Conservation (phyloP, 257 asterid species). For the Vinca minor region DNA sequence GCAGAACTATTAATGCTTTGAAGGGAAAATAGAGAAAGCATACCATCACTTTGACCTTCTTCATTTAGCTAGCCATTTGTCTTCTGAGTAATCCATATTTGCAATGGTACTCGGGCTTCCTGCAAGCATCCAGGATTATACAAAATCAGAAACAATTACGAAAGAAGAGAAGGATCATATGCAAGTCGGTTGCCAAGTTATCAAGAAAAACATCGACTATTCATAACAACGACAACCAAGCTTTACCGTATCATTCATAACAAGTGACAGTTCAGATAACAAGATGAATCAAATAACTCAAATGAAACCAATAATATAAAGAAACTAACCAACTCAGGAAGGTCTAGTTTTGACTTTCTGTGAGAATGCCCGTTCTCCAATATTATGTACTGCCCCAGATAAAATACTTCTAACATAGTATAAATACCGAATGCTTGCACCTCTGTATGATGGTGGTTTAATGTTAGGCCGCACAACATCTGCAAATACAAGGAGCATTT, state of each 20-base stretch:
- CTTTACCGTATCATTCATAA: background rate
- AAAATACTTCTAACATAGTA: constrained; percentile 51
- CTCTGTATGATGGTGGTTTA: constrained; percentile 82
- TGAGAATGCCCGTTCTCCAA: constrained; percentile 51
- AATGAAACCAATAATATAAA: constrained; percentile 8
- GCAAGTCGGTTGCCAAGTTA: background rate
- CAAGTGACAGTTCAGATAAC: constrained; percentile 1
- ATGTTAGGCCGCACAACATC: constrained; percentile 67
- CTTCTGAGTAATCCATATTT: constrained; percentile 88
- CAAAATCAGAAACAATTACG: constrained; percentile 7
- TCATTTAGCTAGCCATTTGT: constrained; percentile 62
- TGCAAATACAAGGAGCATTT: constrained; percentile 29
- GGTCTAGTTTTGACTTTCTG: constrained; percentile 45
- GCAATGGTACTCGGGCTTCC: constrained; percentile 84
- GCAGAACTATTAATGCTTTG: background rate
- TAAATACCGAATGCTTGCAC: constrained; percentile 78
- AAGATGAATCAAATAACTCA: constrained; percentile 3
- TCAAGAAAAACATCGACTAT: background rate
- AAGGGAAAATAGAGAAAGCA: constrained; percentile 13
- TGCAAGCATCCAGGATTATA: constrained; percentile 25
- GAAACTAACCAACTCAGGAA: constrained; percentile 60
- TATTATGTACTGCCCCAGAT: constrained; percentile 50
- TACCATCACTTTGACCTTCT: constrained; percentile 60
- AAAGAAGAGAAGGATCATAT: constrained; percentile 1
- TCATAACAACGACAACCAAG: background rate